A percentile compares a stretch with the other conserved stretches of the same genome.
Evolutionary conservation across 305 asterid genomes (phyloP).

Genomic region (Fraxinus dipetala): DNA sequence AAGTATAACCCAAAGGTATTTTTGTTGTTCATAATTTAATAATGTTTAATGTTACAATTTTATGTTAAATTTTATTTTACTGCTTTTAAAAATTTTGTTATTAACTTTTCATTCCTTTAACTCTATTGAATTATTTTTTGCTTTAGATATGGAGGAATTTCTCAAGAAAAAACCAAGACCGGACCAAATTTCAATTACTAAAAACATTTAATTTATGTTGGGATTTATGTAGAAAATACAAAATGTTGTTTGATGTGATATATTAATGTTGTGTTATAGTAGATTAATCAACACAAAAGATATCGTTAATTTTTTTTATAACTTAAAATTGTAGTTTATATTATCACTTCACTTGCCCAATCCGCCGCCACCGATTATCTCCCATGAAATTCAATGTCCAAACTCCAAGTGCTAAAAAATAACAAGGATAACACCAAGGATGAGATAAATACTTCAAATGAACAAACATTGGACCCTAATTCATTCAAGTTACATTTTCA

Average conservation of each 20-base stretch:
- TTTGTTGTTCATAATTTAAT: neutral
- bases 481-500: neutral
- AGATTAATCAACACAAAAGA: neutral
- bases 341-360: neutral
- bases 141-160: neutral
- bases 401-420: neutral
- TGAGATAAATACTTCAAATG: conserved; percentile 3
- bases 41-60: neutral
- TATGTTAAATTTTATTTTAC: neutral
- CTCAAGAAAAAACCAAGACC: neutral
- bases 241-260: neutral
- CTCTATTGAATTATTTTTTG: neutral
- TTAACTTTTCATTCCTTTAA: neutral
- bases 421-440: neutral
- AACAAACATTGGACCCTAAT: conserved; percentile 15
- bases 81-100: neutral
- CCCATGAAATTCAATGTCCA: neutral
- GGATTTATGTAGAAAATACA: neutral
- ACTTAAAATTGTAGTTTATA: neutral
- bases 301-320: neutral
- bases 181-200: neutral
- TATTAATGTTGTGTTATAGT: neutral
- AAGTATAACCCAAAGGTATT: neutral
- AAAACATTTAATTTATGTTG: neutral
- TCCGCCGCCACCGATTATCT: neutral